Percentiles rank a stretch among this genome's conserved stretches.
Evolutionary conservation across 768 basidiomycete genomes (phyloP).

Genomic region (Cubamyces lactineus): DNA sequence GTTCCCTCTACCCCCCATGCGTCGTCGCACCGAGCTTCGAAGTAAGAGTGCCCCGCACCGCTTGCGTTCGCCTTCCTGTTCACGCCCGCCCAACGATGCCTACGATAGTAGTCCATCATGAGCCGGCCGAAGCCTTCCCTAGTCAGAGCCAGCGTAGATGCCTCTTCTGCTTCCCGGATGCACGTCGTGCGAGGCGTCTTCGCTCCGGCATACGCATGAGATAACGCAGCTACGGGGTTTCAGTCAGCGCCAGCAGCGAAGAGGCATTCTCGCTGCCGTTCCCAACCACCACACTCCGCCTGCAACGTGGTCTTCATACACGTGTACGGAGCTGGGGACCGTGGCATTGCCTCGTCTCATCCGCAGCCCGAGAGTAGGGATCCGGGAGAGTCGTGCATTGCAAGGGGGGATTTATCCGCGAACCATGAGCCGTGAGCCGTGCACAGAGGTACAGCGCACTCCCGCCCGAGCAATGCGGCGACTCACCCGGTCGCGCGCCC

Average conservation of each 20-base stretch:
- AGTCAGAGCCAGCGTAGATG: not conserved
- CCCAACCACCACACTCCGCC: slow-evolving; percentile 9
- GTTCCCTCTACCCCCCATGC: not conserved
- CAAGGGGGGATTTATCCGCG: not conserved
- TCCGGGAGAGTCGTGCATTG: slow-evolving; percentile 1
- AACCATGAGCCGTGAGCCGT: not conserved
- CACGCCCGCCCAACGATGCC: slow-evolving; percentile 1
- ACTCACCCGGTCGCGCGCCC: slow-evolving; percentile 1
- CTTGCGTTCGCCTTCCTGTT: slow-evolving; percentile 4
- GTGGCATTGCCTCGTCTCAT: slow-evolving; percentile 12
- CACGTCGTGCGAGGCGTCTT: not conserved
- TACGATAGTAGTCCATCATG: slow-evolving; percentile 3
- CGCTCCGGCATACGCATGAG: not conserved
- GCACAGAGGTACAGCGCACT: not conserved
- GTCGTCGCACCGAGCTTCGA: no score
- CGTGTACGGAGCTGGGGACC: slow-evolving; percentile 23
- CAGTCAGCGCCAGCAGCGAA: not conserved
- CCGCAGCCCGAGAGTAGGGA: slow-evolving; percentile 10
- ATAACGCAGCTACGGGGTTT: not conserved
- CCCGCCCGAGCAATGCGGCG: not conserved
- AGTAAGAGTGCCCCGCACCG: slow-evolving; percentile 3
- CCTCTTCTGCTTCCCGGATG: not conserved
- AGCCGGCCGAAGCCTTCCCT: slow-evolving; percentile 4
- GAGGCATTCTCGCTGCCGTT: slow-evolving; percentile 8
- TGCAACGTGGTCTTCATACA: slow-evolving; percentile 21